Conservation (phyloP, 768 basidiomycete species). For the Leccinum aurantiacum region DNA sequence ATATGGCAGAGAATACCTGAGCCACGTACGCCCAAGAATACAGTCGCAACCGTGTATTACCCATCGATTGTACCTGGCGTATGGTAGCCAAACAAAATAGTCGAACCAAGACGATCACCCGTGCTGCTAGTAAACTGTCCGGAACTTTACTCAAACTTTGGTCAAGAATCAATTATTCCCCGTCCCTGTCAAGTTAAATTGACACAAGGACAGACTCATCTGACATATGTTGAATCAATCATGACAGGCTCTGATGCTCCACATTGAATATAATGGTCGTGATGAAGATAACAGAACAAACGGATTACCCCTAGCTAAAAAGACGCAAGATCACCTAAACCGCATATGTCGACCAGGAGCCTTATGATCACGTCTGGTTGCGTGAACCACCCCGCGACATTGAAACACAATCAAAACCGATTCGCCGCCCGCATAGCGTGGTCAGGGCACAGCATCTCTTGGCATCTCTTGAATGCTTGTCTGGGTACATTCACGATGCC, state of each 20-base stretch:
- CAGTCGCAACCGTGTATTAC: conserved; percentile 8
- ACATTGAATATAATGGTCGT: not conserved
- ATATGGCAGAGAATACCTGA: not conserved
- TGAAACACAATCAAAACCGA: conserved; percentile 59
- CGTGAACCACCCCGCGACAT: conserved; percentile 62
- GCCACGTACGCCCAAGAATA: not conserved
- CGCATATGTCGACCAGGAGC: not conserved
- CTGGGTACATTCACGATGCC: conserved; percentile 15
- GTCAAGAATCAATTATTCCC: not conserved
- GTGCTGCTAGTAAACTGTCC: not conserved
- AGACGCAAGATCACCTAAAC: not conserved
- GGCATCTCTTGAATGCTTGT: conserved; percentile 46
- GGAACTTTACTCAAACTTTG: not conserved
- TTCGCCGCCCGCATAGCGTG: conserved; percentile 47
- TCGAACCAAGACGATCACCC: not conserved
- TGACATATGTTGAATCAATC: not conserved
- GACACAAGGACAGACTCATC: not conserved
- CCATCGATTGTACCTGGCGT: conserved; percentile 1
- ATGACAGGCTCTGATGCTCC: not conserved
- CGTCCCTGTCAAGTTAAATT: not conserved
- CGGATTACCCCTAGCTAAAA: not conserved
- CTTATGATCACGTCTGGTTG: conserved; percentile 11
- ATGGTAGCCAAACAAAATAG: not conserved
- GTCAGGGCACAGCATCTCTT: conserved; percentile 65
- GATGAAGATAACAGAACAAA: not conserved